These are phyloP conservation scores for Diplosphaera chodatii DNA, from an alignment of 139 green algal species.

Conservation along the genomic window DNA sequence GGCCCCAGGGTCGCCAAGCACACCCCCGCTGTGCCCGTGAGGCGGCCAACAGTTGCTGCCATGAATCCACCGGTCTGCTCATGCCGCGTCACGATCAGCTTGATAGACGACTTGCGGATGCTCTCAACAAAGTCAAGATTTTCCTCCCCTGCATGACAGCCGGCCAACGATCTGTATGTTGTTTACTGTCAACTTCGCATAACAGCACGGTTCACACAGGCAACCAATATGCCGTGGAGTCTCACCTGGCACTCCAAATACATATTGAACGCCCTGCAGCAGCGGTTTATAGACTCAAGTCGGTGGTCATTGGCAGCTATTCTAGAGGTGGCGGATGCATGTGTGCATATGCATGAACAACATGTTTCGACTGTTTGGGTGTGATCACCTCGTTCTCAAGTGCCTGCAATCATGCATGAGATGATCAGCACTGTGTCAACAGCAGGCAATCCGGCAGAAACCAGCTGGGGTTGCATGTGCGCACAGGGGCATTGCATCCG, in stretches of 20 bases:
- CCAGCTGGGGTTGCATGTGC: too few species aligned
- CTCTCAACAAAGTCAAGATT: slow-evolving; percentile 38
- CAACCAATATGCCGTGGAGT: too few species aligned
- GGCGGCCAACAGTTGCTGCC: slow-evolving; percentile 30
- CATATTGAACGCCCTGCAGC: slow-evolving; percentile 15
- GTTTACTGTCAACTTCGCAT: neutral
- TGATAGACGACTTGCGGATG: slow-evolving; percentile 17
- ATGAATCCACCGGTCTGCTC: slow-evolving; percentile 38
- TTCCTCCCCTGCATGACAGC: slow-evolving; percentile 26
- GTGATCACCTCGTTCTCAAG: slow-evolving; percentile 35
- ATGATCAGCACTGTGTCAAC: too few species aligned
- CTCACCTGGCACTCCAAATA: slow-evolving; percentile 36
- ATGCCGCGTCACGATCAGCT: slow-evolving; percentile 32
- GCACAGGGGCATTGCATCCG: too few species aligned
- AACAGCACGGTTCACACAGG: neutral
- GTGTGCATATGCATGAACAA: too few species aligned
- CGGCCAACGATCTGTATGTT: neutral
- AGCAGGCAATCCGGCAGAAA: too few species aligned
- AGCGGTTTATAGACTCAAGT: too few species aligned
- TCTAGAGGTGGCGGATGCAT: too few species aligned
- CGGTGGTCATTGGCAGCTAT: too few species aligned
- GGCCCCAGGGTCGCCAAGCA: slow-evolving; percentile 30
- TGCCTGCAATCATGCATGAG: too few species aligned
- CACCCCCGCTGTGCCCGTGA: slow-evolving; percentile 31
- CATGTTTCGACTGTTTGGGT: too few species aligned